Percentiles rank a stretch among this genome's conserved stretches.
These are phyloP conservation scores for Pseudogymnoascus sp. DNA, from an alignment of 2,329 filamentous ascomycete genomes.

Conservation along the genomic window DNA sequence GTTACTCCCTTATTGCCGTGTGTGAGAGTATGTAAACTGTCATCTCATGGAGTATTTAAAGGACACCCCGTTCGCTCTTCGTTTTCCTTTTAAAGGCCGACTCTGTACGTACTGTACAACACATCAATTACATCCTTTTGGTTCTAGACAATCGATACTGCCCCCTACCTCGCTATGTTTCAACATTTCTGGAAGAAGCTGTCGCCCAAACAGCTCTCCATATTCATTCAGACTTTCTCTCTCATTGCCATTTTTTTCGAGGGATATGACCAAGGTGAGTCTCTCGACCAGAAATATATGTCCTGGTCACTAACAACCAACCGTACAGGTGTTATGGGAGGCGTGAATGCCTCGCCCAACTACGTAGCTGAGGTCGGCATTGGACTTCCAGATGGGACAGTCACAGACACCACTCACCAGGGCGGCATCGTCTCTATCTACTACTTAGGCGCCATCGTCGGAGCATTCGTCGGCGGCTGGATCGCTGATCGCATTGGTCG, in stretches of 20 bases:
- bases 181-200: conserved; percentile 36
- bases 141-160: conserved; percentile 25
- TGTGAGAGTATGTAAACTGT: background rate
- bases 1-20: background rate
- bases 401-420: conserved; percentile 28
- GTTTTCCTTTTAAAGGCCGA: conserved; percentile 13
- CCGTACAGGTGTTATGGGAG: conserved; percentile 42
- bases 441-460: conserved; percentile 29
- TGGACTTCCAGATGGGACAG: conserved; percentile 30
- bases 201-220: conserved; percentile 37
- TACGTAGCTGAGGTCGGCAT: conserved; percentile 42
- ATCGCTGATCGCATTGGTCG: conserved; percentile 49
- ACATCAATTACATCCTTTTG: conserved; percentile 20
- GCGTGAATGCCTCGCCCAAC: conserved; percentile 39
- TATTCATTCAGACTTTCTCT: conserved; percentile 31
- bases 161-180: conserved; percentile 31
- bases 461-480: conserved; percentile 36
- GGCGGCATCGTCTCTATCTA: conserved; percentile 29
- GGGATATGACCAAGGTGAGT: conserved; percentile 44
- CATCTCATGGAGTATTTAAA: background rate
- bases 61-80: background rate
- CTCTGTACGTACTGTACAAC: conserved; percentile 15
- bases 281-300: background rate
- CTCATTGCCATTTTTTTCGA: conserved; percentile 34
- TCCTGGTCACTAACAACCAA: background rate